phyloP scores from a whole-genome alignment of 108 stramenopile species.

The Cylindrotheca fusiformis region DNA sequence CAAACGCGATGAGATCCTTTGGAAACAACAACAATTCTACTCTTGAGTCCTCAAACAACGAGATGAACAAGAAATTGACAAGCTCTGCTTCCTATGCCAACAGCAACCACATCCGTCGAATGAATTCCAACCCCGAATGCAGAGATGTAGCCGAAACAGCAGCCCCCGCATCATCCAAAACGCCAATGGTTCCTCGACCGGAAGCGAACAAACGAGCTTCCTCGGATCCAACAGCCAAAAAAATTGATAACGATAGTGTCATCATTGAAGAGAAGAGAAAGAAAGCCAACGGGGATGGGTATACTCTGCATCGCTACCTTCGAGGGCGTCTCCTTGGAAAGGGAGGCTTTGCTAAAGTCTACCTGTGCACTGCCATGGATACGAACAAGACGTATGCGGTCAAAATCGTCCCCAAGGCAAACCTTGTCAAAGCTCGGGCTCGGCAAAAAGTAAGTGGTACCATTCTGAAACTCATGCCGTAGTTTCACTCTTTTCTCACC shows the following conservation, averaged over 20 bases:
- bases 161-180: not conserved
- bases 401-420: conserved; percentile 93
- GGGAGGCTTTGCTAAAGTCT: conserved; percentile 95
- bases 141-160: conserved; percentile 11
- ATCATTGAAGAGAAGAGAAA: conserved; percentile 77
- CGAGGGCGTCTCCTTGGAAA: conserved; percentile 84
- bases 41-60: conserved; percentile 33
- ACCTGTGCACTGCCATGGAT: conserved; percentile 78
- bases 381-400: conserved; percentile 84
- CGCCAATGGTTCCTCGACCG: not conserved
- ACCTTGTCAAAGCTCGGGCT: conserved; percentile 84
- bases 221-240: not conserved
- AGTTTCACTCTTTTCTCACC: not conserved
- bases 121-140: conserved; percentile 9
- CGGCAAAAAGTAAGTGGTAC: conserved; percentile 81
- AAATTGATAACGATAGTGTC: conserved; percentile 30
- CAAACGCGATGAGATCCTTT: conserved; percentile 31
- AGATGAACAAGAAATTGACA: conserved; percentile 27
- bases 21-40: conserved; percentile 25
- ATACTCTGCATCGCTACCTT: conserved; percentile 78
- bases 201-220: conserved; percentile 9
- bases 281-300: conserved; percentile 73
- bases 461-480: not conserved
- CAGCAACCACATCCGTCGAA: conserved; percentile 2
- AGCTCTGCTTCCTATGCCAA: conserved; percentile 16